phyloP scores from a whole-genome alignment of 352 stramenopile genomes.

The Peronospora belbahrii region DNA sequence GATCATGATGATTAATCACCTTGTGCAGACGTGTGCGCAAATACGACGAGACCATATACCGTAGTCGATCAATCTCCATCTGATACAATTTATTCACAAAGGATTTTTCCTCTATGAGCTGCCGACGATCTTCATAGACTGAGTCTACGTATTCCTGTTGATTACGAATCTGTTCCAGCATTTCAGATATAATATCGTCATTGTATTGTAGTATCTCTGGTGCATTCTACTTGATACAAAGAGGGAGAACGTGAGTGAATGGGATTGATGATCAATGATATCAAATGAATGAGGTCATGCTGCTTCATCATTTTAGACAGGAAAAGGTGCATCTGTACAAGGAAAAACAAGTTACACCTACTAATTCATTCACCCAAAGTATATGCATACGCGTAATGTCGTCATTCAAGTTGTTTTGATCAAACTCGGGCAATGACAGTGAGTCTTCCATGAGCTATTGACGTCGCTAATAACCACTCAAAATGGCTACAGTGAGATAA shows the following conservation, averaged over 20 bases:
- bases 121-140: conserved; percentile 51
- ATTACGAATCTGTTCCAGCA: conserved; percentile 80
- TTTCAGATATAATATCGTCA: conserved; percentile 72
- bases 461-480: not conserved
- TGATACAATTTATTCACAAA: conserved; percentile 85
- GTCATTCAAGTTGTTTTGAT: conserved; percentile 74
- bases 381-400: conserved; percentile 60
- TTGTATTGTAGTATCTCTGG: conserved; percentile 69
- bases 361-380: conserved; percentile 80
- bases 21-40: conserved; percentile 69
- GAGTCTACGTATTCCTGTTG: conserved; percentile 84
- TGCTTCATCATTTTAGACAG: conserved; percentile 4
- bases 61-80: conserved; percentile 84
- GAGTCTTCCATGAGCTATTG: conserved; percentile 15
- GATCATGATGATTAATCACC: conserved; percentile 13
- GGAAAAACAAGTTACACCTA: conserved; percentile 13
- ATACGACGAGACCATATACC: conserved; percentile 81
- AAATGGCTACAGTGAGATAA: not conserved
- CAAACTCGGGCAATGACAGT: conserved; percentile 30
- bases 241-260: no score
- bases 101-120: conserved; percentile 65
- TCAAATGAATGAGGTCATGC: not conserved
- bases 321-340: not conserved
- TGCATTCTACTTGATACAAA: conserved; percentile 43
- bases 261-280: no score